phyloP scores from a whole-genome alignment of 345 rosid genomes.

The Citrus cavaleriei region DNA sequence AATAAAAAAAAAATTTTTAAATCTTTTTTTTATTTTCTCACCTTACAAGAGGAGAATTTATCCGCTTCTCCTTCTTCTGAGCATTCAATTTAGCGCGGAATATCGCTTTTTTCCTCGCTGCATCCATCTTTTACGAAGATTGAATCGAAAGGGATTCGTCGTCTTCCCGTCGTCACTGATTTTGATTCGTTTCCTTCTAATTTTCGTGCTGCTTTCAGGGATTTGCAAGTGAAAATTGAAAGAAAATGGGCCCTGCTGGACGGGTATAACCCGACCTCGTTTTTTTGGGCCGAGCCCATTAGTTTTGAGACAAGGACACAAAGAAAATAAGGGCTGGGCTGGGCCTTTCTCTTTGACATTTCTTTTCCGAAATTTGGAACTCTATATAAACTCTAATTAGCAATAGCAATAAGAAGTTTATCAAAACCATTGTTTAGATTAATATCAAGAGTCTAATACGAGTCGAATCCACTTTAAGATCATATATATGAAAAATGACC shows the following conservation, averaged over 20 bases:
- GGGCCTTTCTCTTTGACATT: no score
- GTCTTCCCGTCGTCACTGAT: no score
- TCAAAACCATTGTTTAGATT: no score
- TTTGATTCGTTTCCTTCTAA: not conserved
- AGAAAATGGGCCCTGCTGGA: not conserved
- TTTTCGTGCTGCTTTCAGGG: not conserved
- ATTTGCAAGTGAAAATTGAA: not conserved
- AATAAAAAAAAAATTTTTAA: not conserved
- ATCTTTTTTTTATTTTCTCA: not conserved
- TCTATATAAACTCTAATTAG: no score
- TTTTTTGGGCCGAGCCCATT: not conserved
- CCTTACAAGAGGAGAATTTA: conserved; percentile 92
- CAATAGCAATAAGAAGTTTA: not conserved
- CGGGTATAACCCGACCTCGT: not conserved
- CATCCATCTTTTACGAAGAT: conserved; percentile 48
- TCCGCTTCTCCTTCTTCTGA: conserved; percentile 71
- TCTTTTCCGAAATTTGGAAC: no score
- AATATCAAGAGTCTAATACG: no score
- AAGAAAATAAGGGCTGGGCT: no score
- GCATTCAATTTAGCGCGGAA: conserved; percentile 87
- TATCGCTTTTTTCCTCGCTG: conserved; percentile 75
- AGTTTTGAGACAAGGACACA: no score
- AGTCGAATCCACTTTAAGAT: no score
- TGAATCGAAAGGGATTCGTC: no score
- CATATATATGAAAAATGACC: no score